Base-by-base conservation (phyloP, 2,329 filamentous ascomycete species). In the Tolypocladium pustulatum region DNA sequence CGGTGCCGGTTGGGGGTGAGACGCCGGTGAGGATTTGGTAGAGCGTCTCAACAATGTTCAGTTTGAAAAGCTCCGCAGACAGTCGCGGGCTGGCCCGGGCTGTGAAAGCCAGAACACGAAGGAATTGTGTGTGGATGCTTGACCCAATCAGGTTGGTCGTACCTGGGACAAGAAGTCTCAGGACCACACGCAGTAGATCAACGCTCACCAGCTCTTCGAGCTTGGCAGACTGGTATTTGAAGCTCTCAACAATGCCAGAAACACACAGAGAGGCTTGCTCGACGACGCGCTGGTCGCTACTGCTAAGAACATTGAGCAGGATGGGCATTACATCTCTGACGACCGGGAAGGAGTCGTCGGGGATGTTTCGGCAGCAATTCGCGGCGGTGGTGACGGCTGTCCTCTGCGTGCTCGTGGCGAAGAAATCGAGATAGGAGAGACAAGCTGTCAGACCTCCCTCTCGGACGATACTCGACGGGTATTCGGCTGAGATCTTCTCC, bases 11-110 rank as follows among this genome's bases (percentile, higher is more conserved):
- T 0, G 94, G 94, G 1, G 94, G 92, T 0, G 94, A 97, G 2
- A 99, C 91, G 25, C 94, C 94, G 0, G 94, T 97, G 55, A 99
- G 76, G 49, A 99, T 97, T 72, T 99, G 94, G 69, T 97, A 99
- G 2, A 99, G 78, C 0, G 94, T 99, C 73, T 97, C 94, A 32
- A 99, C 94, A 57, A 99, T 89, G 65, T 97, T 93, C 82, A 97
- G 90, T 74, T 93, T 96, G 72, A 99, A 87, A 15, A 99, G 81
- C 66, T 97, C 93, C 2, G 90, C 88, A 4, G 94, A 96, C 27
- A 97, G 79, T 17, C 82, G 83, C 22, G 94, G 91, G 69, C 94
- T 97, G 2, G 91, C 90, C 64, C 90, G 89, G 46, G 93, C 91
- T 4, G 90, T 92, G 65, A 96, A 95, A 6, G 92, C 90, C 58